Base-by-base conservation (phyloP, 768 basidiomycete species). In the Suillus lakei region DNA sequence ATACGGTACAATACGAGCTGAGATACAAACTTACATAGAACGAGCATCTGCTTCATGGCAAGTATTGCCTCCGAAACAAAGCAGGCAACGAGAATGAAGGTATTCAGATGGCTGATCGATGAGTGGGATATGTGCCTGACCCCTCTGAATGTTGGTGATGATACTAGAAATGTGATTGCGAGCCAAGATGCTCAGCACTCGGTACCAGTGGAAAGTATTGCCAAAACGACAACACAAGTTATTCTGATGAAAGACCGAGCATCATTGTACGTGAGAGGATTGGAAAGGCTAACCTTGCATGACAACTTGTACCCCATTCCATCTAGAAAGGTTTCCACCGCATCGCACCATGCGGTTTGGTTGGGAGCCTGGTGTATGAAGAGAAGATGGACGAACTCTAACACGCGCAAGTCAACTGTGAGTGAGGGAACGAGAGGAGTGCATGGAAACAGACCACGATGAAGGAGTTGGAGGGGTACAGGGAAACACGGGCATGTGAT, bases 371-470 rank as follows among this genome's bases (percentile, higher is more conserved):
- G 59, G 1, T 44, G 43, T 32, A 65, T 38, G 43, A 67, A 71
- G 5, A 71, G 66, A 8, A 36, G 41, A 23, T 30, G 64, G 26
- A 69, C 51, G n/a, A 79, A 78, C 44, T 76, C 72, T 32, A 79
- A 61, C 23, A 79, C 67, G 12, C 64, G 68, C 15, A 78, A 41
- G 55, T 79, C 74, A 3, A 80, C 73, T 5, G 74, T 75, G 0
- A 80, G 64, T 28, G 73, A 71, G 2, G 79, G 79, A 3, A 55
- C 46, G 2, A 70, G 18, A 1, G 78, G 78, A 64, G 64, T 4
- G 66, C 72, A 60, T 55, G 62, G 5, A 41, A 63, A 67, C 64
- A 72, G 26, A 1, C 75, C 75, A 10, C n/a, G 44, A 43, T 53
- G 18, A 0, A 79, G 55, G 3, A 78, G 73, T 30, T 77, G 74